phyloP scores from a whole-genome alignment of 2,329 filamentous ascomycete genomes.

The Diplocarpon rosae region DNA sequence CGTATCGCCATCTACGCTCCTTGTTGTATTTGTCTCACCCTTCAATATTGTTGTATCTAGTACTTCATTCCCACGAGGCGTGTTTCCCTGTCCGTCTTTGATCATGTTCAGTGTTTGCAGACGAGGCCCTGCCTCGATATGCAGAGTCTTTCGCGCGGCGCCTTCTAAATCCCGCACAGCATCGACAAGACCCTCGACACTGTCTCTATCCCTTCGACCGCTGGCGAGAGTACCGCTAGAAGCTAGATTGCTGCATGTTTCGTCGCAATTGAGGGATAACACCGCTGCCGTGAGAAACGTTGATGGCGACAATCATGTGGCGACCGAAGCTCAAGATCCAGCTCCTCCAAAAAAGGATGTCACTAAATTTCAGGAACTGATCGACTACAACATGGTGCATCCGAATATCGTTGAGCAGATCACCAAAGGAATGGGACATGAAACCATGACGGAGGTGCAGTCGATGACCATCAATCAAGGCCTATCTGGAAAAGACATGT shows the following conservation, averaged over 20 bases:
- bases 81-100: slow-evolving; percentile 2
- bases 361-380: slow-evolving; percentile 26
- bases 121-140: slow-evolving; percentile 27
- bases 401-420: slow-evolving; percentile 37
- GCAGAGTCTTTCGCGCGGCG: slow-evolving; percentile 19
- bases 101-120: slow-evolving; percentile 26
- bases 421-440: slow-evolving; percentile 60
- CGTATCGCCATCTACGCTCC: slow-evolving; percentile 8
- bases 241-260: slow-evolving; percentile 23
- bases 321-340: not conserved
- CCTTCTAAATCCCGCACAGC: slow-evolving; percentile 18
- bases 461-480: slow-evolving; percentile 70
- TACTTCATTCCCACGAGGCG: slow-evolving; percentile 8
- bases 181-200: slow-evolving; percentile 19
- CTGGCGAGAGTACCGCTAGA: slow-evolving; percentile 11
- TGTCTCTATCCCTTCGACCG: slow-evolving; percentile 14
- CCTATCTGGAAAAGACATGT: slow-evolving; percentile 45
- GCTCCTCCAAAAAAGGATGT: slow-evolving; percentile 5
- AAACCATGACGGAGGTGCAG: slow-evolving; percentile 88
- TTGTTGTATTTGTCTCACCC: slow-evolving; percentile 8
- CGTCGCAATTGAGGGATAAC: slow-evolving; percentile 15
- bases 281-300: slow-evolving; percentile 4
- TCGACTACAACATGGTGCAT: slow-evolving; percentile 24
- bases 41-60: slow-evolving; percentile 9
- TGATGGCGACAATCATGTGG: slow-evolving; percentile 1